These are phyloP conservation scores for Aspergillus coremiiformis DNA, from an alignment of 495 filamentous ascomycete species.

Conservation along the genomic window DNA sequence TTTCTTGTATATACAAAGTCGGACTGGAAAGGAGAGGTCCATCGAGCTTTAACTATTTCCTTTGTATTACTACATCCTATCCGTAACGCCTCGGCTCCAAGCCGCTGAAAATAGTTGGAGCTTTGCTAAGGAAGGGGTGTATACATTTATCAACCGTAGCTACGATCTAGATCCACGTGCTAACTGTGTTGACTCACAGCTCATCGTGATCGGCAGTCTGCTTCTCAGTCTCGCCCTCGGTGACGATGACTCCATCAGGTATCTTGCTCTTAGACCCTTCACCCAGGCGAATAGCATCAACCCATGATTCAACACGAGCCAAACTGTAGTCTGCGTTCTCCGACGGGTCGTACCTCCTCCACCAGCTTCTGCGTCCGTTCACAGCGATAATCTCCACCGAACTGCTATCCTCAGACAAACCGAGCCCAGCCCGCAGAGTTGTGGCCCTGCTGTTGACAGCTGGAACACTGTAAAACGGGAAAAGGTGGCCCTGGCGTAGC, in stretches of 20 bases:
- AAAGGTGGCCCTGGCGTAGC: conserved; percentile 56
- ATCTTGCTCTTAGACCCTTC: conserved; percentile 76
- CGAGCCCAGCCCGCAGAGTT: conserved; percentile 53
- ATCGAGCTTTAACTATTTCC: background rate
- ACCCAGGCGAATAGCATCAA: conserved; percentile 80
- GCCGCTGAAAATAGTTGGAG: background rate
- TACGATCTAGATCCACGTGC: background rate
- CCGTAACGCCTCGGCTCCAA: background rate
- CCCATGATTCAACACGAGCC: conserved; percentile 67
- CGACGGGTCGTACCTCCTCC: conserved; percentile 55
- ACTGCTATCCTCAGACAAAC: conserved; percentile 41
- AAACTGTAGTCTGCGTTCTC: conserved; percentile 48
- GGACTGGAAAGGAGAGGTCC: too few species aligned
- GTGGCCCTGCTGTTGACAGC: conserved; percentile 49
- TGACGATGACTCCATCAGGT: conserved; percentile 61
- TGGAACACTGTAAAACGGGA: conserved; percentile 77
- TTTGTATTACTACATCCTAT: background rate
- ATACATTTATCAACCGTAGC: background rate
- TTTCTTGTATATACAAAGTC: background rate
- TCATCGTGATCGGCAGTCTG: conserved; percentile 30
- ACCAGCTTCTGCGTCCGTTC: conserved; percentile 83
- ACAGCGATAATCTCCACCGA: conserved; percentile 63
- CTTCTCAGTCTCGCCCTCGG: conserved; percentile 32
- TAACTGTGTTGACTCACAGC: conserved; percentile 16
- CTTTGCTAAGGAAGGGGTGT: background rate